A percentile compares a stretch with the other conserved stretches of the same genome.
phyloP scores from a whole-genome alignment of 2,329 filamentous ascomycete genomes.

The Tricladium varicosporioides region DNA sequence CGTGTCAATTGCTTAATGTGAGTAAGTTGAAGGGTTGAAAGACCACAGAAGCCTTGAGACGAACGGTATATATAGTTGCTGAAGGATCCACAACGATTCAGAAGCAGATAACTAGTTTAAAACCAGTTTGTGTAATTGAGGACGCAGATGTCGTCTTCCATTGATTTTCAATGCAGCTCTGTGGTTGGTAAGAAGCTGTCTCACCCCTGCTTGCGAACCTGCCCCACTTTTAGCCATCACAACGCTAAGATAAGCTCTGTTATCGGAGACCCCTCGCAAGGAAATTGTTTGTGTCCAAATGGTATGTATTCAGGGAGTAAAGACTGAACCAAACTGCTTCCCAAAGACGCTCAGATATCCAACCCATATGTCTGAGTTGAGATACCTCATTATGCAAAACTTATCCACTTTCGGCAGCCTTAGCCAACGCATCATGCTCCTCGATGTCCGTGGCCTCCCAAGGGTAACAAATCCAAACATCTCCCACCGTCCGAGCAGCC shows the following conservation, averaged over 20 bases:
- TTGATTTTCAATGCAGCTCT: too few relatives aligned
- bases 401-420: conserved; percentile 15
- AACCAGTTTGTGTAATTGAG: not conserved
- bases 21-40: not conserved
- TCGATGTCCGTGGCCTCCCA: conserved; percentile 97
- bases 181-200: too few relatives aligned
- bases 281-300: not conserved
- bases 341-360: not conserved
- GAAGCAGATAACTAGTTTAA: too few relatives aligned
- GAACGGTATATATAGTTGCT: too few relatives aligned
- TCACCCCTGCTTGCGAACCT: too few relatives aligned
- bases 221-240: too few relatives aligned
- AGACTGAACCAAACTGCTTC: not conserved
- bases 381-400: not conserved
- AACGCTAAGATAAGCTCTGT: too few relatives aligned
- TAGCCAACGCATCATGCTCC: conserved; percentile 76
- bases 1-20: conserved; percentile 17
- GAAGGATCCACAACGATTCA: too few relatives aligned
- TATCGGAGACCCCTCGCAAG: too few relatives aligned
- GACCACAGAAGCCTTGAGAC: not conserved
- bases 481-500: conserved; percentile 83
- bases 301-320: not conserved
- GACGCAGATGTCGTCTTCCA: not conserved
- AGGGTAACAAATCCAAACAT: conserved; percentile 98
- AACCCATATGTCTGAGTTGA: not conserved